A percentile compares a stretch with the other conserved stretches of the same genome.
Conservation (phyloP, 2,329 filamentous ascomycete species). For the Cladosporium sp. region DNA sequence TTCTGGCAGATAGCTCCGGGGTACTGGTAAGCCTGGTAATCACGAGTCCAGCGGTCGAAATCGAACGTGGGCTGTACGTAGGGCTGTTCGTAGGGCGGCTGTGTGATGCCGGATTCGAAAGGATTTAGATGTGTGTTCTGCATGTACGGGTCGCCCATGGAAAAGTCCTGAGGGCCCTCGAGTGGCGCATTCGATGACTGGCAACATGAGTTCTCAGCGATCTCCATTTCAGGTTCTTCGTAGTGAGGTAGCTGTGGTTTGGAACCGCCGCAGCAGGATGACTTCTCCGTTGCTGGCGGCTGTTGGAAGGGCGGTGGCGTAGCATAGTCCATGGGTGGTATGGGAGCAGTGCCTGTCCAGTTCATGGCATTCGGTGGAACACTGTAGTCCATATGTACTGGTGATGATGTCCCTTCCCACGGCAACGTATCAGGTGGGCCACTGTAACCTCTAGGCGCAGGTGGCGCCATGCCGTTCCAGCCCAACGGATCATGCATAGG, state of each 20-base stretch:
- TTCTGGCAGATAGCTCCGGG: constrained; percentile 32
- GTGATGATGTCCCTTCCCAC: constrained; percentile 25
- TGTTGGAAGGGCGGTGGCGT: constrained; percentile 15
- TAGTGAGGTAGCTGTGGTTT: constrained; percentile 2
- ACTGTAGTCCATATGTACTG: constrained; percentile 18
- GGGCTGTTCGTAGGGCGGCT: constrained; percentile 3
- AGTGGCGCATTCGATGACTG: constrained; percentile 18
- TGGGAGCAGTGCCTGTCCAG: constrained; percentile 24
- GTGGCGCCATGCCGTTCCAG: constrained; percentile 5
- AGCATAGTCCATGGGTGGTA: constrained; percentile 21
- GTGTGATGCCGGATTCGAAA: background rate
- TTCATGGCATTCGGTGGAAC: constrained; percentile 20
- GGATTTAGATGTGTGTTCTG: constrained; percentile 28
- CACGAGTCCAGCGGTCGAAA: constrained; percentile 22
- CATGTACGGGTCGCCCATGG: constrained; percentile 30
- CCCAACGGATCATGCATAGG: constrained; percentile 20
- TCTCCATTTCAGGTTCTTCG: constrained; percentile 8
- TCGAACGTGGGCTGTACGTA: constrained; percentile 21
- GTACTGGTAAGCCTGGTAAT: constrained; percentile 29
- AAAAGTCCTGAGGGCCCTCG: constrained; percentile 4
- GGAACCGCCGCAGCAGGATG: background rate
- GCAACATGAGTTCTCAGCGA: constrained; percentile 22
- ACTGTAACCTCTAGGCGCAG: constrained; percentile 9
- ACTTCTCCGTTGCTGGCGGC: constrained; percentile 13
- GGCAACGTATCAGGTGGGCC: constrained; percentile 20